A percentile compares a stretch with the other conserved stretches of the same genome.
Evolutionary conservation across 305 asterid species (phyloP).

Genomic region (Rubia tinctorum): DNA sequence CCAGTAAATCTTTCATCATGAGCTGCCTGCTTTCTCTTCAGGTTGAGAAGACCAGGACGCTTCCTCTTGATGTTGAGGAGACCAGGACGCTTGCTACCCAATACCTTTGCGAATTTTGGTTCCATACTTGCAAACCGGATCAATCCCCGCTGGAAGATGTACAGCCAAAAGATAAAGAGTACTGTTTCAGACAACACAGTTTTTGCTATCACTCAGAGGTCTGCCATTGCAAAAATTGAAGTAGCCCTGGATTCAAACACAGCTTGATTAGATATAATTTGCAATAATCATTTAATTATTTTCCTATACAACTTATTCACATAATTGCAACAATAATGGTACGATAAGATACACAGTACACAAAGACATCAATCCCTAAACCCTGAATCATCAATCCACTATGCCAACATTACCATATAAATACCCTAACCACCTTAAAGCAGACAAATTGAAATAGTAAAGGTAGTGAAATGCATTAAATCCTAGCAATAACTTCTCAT

Average conservation of each 20-base stretch:
- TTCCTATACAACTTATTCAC: not conserved
- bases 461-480: too few relatives aligned
- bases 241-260: slow-evolving; percentile 12
- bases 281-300: not conserved
- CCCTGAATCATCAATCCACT: not conserved
- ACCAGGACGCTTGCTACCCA: slow-evolving; percentile 58
- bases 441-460: too few relatives aligned
- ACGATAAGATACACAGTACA: not conserved
- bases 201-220: slow-evolving; percentile 41
- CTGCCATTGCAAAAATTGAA: slow-evolving; percentile 27
- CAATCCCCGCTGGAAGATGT: slow-evolving; percentile 55
- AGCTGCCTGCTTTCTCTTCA: slow-evolving; percentile 68
- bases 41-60: slow-evolving; percentile 38
- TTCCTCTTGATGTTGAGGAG: slow-evolving; percentile 57
- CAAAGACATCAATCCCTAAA: not conserved
- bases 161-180: slow-evolving; percentile 37
- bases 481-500: too few relatives aligned
- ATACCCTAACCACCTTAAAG: too few relatives aligned
- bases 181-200: slow-evolving; percentile 27
- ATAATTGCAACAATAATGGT: not conserved
- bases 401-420: too few relatives aligned
- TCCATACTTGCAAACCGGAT: slow-evolving; percentile 61
- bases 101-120: slow-evolving; percentile 75
- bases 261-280: slow-evolving; percentile 5
- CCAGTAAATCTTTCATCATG: slow-evolving; percentile 31